These are phyloP conservation scores for Thelonectria rubi DNA, from an alignment of 2,329 filamentous ascomycete genomes.

Conservation along the genomic window DNA sequence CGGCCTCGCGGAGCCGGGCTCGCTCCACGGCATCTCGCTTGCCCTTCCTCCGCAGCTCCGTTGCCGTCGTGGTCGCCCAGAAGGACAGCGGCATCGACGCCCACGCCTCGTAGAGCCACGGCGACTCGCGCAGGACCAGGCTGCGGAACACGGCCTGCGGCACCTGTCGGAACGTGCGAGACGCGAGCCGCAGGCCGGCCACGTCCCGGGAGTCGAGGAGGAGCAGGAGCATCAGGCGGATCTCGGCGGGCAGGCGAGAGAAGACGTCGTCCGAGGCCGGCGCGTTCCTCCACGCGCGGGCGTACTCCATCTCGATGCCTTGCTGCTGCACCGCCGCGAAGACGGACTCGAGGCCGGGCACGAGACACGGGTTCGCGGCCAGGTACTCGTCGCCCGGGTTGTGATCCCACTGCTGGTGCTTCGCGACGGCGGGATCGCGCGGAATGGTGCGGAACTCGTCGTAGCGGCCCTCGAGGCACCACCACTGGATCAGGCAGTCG, in stretches of 20 bases:
- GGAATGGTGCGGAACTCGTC: conserved; percentile 14
- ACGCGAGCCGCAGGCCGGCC: conserved; percentile 23
- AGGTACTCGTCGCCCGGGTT: conserved; percentile 26
- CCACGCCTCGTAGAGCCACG: conserved; percentile 36
- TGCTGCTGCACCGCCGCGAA: conserved; percentile 5
- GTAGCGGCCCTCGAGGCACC: conserved; percentile 5
- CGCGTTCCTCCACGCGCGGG: not conserved
- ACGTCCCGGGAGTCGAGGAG: conserved; percentile 26
- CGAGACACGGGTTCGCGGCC: conserved; percentile 35
- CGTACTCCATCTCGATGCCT: not conserved
- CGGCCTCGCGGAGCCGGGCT: not conserved
- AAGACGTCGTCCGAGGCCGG: not conserved
- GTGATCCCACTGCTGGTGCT: conserved; percentile 22
- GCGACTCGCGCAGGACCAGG: conserved; percentile 20
- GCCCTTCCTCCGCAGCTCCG: not conserved
- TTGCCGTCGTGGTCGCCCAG: conserved; percentile 29
- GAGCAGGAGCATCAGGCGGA: conserved; percentile 3
- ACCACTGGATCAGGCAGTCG: conserved; percentile 29
- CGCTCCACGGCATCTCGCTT: not conserved
- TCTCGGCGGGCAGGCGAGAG: not conserved
- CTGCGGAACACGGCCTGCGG: conserved; percentile 17
- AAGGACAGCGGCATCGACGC: conserved; percentile 23
- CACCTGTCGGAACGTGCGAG: conserved; percentile 25
- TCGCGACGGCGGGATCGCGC: conserved; percentile 15
- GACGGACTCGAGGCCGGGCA: conserved; percentile 22